A percentile compares a stretch with the other conserved stretches of the same genome.
phyloP scores from a whole-genome alignment of 2,329 filamentous ascomycete species.

The Stagonosporopsis tanaceti region DNA sequence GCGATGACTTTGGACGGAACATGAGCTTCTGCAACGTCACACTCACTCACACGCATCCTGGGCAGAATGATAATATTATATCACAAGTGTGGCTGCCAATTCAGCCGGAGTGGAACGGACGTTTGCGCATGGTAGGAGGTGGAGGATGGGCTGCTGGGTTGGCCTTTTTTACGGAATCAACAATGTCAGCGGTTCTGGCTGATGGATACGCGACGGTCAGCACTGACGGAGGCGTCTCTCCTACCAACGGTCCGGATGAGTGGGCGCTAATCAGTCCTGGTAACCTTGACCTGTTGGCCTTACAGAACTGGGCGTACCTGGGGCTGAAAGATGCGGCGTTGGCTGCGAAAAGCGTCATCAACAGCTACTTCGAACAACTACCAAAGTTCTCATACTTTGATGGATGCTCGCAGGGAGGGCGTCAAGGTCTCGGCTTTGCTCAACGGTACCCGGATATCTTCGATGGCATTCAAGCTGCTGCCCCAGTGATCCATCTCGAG shows the following conservation, averaged over 20 bases:
- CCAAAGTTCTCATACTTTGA: conserved; percentile 44
- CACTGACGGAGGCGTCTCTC: conserved; percentile 34
- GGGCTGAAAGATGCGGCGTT: conserved; percentile 42
- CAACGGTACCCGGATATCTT: conserved; percentile 42
- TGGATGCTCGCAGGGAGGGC: conserved; percentile 46
- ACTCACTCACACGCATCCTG: conserved; percentile 26
- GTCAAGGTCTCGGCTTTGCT: conserved; percentile 43
- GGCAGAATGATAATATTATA: conserved; percentile 18
- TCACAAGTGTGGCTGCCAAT: conserved; percentile 26
- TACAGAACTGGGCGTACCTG: conserved; percentile 48
- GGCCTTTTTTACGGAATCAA: conserved; percentile 15
- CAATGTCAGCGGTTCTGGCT: conserved; percentile 27
- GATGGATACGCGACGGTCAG: conserved; percentile 35
- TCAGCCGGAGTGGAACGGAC: conserved; percentile 31
- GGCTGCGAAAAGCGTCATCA: conserved; percentile 28
- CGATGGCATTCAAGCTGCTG: conserved; percentile 42
- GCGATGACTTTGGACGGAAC: neutral
- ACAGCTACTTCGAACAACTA: conserved; percentile 39
- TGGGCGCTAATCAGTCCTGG: conserved; percentile 34
- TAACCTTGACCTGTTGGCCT: conserved; percentile 29
- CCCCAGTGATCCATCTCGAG: conserved; percentile 36
- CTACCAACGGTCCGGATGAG: conserved; percentile 1
- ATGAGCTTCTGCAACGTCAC: conserved; percentile 25
- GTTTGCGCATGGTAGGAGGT: conserved; percentile 35
- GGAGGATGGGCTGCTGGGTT: conserved; percentile 31